Base-by-base conservation (phyloP, 2,329 filamentous ascomycete species). In the Orbilia javanica region DNA sequence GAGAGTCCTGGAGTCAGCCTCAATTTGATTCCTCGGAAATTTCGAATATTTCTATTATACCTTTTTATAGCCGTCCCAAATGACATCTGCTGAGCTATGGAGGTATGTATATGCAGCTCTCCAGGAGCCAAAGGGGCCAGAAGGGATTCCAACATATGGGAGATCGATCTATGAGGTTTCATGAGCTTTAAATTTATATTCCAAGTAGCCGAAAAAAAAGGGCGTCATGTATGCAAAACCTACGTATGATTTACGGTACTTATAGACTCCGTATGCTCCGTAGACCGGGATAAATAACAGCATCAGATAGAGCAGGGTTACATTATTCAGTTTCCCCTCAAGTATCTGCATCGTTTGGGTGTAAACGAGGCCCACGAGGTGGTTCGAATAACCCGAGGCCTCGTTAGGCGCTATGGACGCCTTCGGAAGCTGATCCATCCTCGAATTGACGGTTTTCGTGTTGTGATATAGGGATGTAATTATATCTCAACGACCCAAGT, bases 1-100 rank as follows among this genome's bases (percentile, higher is more conserved):
- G 42, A 31, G 8, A 20, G 42, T 53, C 34, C 3, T n/a, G 18
- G n/a, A 22, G 8, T 25, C n/a, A 42, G 31, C 3, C 6, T 3
- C 39, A n/a, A n/a, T 15, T 42, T 6, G 3, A 11, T 42, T 7
- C 7, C 15, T 5, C 15, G 13, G 22, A 22, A 1, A 27, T 6
- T 13, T 15, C 13, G 34, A 44, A 7, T 42, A 20, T 27, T n/a
- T 10, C 4, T 3, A 18, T 34, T 20, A 10, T 34, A 75, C 76
- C 72, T 80, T 80, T 62, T 34, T 34, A 36, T 79, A 80, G 10
- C 80, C 79, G 34, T 80, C 79, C 66, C 60, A 48, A 22, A 80
- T 69, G 13, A 74, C 34, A 11, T 39, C n/a, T 42, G 72, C 75
- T 3, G 74, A 63, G 25, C 76, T 22, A 4, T 42, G n/a, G 15